Evolutionary conservation across 805 yeast species (phyloP), one percentile per base, ranked within the genome.

Genomic region (Kodamaea kaohsiungensis): DNA sequence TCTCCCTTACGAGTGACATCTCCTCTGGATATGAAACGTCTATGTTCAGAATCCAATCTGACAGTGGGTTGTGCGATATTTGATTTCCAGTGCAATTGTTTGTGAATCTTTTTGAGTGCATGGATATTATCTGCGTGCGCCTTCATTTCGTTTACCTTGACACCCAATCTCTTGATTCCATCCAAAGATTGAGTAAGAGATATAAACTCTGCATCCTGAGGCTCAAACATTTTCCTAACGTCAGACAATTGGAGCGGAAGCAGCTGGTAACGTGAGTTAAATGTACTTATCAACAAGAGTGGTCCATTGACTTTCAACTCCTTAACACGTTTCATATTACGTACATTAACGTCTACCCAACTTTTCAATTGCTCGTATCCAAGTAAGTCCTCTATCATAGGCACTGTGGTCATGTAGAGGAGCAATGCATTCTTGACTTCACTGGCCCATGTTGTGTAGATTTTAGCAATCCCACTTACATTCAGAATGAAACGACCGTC

Each of bases 401-500:
- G 88, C 70, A 84, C 77, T 6, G 80, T 72, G 39, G 79, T 80
- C 39, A 90, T 87, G 61, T 88, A 88, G 39, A 72, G 73, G 17
- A 84, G 58, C 51, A 88, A 84, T 0, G 84, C 76, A 1, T 72
- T 72, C 18, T 76, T 71, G 0, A 89, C 91, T 17, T 73, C 77
- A 27, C 72, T 71, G 1, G 86, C 76, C 96, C 96, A 90, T 16
- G 79, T 78, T 30, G 77, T 66, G 57, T 88, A 82, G 9, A 88
- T 76, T 47, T 83, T 84, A 2, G 88, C 88, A 13, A 89, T 77
- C 8, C 66, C 73, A 1, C 51, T 56, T 25, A 76, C 47, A 7
- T 83, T 83, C 37, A 77, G 79, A 12, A 90, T 80, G 54, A 83
- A 86, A 49, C 86, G 87, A 0, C 93, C 92, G 53, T 85, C 86